Conservation (phyloP, 2,329 filamentous ascomycete species). For the Pseudopithomyces chartarum region DNA sequence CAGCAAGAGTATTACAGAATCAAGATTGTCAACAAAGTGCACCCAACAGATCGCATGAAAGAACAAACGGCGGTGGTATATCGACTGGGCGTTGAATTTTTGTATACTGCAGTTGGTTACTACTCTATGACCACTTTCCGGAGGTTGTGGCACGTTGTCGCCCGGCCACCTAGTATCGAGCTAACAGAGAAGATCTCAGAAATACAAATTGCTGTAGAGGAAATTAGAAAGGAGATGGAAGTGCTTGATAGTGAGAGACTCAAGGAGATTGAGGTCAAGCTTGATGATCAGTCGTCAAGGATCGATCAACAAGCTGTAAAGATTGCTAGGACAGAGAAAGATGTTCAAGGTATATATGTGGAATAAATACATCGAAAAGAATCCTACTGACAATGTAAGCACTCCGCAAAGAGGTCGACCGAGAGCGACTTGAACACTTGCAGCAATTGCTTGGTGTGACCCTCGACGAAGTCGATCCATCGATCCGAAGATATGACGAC, state of each 20-base stretch:
- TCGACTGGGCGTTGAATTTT: slow-evolving; percentile 11
- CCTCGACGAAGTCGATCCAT: not conserved
- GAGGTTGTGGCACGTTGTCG: slow-evolving; percentile 1
- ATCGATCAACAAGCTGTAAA: not conserved
- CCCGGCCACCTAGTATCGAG: slow-evolving; percentile 5
- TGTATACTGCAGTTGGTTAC: slow-evolving; percentile 11
- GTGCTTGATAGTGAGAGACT: slow-evolving; percentile 10
- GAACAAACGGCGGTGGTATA: slow-evolving; percentile 11
- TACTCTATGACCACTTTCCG: slow-evolving; percentile 7
- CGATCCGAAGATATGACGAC: not conserved
- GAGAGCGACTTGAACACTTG: not conserved
- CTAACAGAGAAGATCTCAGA: slow-evolving; percentile 12
- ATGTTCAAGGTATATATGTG: not conserved
- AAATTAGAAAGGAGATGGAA: slow-evolving; percentile 12
- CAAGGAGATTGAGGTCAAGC: not conserved
- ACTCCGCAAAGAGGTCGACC: not conserved
- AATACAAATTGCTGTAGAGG: slow-evolving; percentile 10
- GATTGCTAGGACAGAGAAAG: not conserved
- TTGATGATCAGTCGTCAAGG: not conserved
- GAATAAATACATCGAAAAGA: not conserved
- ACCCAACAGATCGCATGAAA: slow-evolving; percentile 11
- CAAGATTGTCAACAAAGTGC: slow-evolving; percentile 9
- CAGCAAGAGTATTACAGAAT: slow-evolving; percentile 13
- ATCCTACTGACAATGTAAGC: not conserved
- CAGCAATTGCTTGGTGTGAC: not conserved